A percentile compares a stretch with the other conserved stretches of the same genome.
phyloP scores from a whole-genome alignment of 768 basidiomycete genomes.

The Naganishia vaughanmartiniae region DNA sequence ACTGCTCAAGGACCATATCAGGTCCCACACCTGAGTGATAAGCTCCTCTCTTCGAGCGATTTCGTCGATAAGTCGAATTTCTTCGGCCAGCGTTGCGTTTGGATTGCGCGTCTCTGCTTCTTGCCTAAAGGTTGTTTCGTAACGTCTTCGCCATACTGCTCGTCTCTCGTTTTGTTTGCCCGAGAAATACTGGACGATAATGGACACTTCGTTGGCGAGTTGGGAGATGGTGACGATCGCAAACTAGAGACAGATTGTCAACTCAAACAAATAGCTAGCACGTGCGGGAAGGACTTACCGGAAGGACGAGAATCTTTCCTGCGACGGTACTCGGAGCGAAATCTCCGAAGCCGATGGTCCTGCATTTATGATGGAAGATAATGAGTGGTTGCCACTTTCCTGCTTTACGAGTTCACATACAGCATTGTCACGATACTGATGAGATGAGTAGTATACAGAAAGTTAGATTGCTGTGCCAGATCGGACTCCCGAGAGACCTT shows the following conservation, averaged over 20 bases:
- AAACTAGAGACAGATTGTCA: conserved; percentile 31
- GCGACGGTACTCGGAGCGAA: conserved; percentile 37
- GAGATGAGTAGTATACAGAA: conserved; percentile 20
- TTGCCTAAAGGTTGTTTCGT: conserved; percentile 41
- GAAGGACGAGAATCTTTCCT: conserved; percentile 40
- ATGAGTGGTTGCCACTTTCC: not conserved
- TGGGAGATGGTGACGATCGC: conserved; percentile 50
- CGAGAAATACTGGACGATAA: conserved; percentile 48
- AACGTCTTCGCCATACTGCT: conserved; percentile 41
- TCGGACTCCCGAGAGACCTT: not conserved
- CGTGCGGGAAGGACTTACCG: conserved; percentile 9
- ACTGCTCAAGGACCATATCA: conserved; percentile 40
- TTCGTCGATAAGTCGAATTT: conserved; percentile 49
- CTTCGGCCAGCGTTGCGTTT: conserved; percentile 42
- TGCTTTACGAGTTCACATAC: not conserved
- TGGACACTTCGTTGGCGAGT: conserved; percentile 46
- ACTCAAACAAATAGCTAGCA: conserved; percentile 18
- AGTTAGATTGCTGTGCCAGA: conserved; percentile 6
- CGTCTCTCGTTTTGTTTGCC: conserved; percentile 38
- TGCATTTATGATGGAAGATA: not conserved
- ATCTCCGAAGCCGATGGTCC: conserved; percentile 31
- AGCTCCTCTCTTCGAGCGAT: conserved; percentile 48
- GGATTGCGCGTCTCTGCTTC: conserved; percentile 38
- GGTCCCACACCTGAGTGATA: conserved; percentile 46
- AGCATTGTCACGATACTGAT: conserved; percentile 35